These are phyloP conservation scores for Puya raimondii DNA, from an alignment of 176 grass and related monocot genomes.

Conservation along the genomic window DNA sequence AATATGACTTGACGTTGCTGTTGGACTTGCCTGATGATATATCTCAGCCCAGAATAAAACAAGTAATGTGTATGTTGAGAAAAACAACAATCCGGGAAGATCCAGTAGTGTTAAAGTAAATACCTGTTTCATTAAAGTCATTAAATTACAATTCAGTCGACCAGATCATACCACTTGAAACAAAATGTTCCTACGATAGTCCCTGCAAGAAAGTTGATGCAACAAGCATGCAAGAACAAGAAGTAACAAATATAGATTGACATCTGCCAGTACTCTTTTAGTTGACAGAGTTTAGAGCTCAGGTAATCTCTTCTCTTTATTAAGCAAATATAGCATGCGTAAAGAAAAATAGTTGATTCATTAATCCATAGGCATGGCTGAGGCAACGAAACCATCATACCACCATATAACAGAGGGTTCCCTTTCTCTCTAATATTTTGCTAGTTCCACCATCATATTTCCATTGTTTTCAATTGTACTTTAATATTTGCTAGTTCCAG, in stretches of 20 bases:
- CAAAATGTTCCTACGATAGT: background rate
- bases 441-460: background rate
- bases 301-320: no score
- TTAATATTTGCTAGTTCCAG: background rate
- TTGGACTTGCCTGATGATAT: slow-evolving; percentile 67
- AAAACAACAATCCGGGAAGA: slow-evolving; percentile 83
- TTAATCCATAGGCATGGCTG: no score
- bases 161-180: background rate
- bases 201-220: background rate
- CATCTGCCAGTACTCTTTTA: no score
- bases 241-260: no score
- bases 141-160: background rate
- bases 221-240: no score
- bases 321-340: no score
- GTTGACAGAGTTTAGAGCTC: no score
- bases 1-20: slow-evolving; percentile 4
- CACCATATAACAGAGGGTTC: no score
- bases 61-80: slow-evolving; percentile 86
- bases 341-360: no score
- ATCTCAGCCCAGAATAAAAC: slow-evolving; percentile 98
- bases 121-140: slow-evolving; percentile 37
- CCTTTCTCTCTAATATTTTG: no score
- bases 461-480: background rate
- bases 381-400: no score
- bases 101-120: slow-evolving; percentile 52